Evolutionary conservation across 331 rosid species (phyloP), one percentile per base, ranked within the genome.

Genomic region (Rhamnella rubrinervis): DNA sequence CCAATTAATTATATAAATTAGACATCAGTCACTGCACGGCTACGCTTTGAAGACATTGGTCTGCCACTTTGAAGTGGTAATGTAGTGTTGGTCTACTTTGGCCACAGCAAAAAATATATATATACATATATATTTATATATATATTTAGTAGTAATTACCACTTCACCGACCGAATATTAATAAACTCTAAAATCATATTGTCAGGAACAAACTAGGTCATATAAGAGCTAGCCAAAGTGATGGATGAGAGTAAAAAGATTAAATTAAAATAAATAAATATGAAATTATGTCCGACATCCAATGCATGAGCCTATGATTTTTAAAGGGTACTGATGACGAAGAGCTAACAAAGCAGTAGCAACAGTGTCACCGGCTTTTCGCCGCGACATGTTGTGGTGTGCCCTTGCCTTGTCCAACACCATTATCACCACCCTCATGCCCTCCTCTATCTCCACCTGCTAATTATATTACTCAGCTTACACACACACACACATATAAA

Each of bases 391-490:
- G 81, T 71, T 66, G 60, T 64, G 63, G 50, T 75, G 20, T 84
- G 78, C 80, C 78, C 51, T 63, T 60, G 59, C 72, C 82, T 71
- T 68, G 81, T 49, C 83, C 87, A 61, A 75, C 88, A 75, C 78
- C 67, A 64, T 66, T 70, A 77, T 67, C 77, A 68, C 72, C 44
- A 31, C 35, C 3, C 35, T 31, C 35, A 31, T 31, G 35, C 35
- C 5, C 35, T 31, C 35, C 35, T 31, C 35, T 4, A 37, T 44
- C 52, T 23, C 71, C 60, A 66, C 71, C 49, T 66, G 60, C 71
- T 60, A 31, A 31, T 20, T 28, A 11, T 9, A 16, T 38, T 15
- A 14, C 4, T 37, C 28, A 2, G 4, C 2, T 26, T 26, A 26
- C 2, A 26, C 31, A 26, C 31, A 26, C 31, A 26, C 31, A 26